These are phyloP conservation scores for Leccinum pachyderme DNA, from an alignment of 1,284 basidiomycete genomes.

Conservation along the genomic window DNA sequence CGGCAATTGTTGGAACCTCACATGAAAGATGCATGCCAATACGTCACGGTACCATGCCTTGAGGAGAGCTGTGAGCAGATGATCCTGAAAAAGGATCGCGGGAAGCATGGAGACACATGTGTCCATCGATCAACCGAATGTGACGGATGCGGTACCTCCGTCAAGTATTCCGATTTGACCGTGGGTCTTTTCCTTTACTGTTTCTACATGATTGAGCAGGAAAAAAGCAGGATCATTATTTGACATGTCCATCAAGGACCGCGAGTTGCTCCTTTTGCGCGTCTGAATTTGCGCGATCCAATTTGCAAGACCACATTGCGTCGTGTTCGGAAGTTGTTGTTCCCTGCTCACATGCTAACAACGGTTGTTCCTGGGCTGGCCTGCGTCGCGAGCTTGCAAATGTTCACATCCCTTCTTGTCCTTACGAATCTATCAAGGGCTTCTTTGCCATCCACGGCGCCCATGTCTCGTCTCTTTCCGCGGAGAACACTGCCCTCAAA, in stretches of 20 bases:
- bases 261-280: constrained; percentile 42
- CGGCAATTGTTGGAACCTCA: constrained; percentile 68
- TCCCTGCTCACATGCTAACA: constrained; percentile 46
- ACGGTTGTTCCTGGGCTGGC: constrained; percentile 60
- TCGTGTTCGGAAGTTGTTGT: constrained; percentile 41
- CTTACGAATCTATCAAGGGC: constrained; percentile 61
- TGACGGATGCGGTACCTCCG: constrained; percentile 36
- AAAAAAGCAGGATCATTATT: constrained; percentile 35
- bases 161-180: constrained; percentile 36
- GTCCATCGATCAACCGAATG: constrained; percentile 36
- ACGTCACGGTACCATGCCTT: constrained; percentile 54
- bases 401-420: constrained; percentile 48
- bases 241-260: constrained; percentile 37
- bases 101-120: constrained; percentile 38
- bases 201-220: constrained; percentile 5
- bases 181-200: constrained; percentile 28
- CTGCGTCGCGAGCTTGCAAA: constrained; percentile 39
- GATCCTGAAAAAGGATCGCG: constrained; percentile 45
- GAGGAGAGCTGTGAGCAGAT: constrained; percentile 45
- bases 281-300: constrained; percentile 35
- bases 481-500: constrained; percentile 61
- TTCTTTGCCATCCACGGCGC: constrained; percentile 53
- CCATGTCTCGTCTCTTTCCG: constrained; percentile 44
- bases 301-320: constrained; percentile 36
- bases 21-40: constrained; percentile 59